A percentile compares a stretch with the other conserved stretches of the same genome.
Conservation (phyloP, 257 asterid genomes). For the Asclepias syriaca region DNA sequence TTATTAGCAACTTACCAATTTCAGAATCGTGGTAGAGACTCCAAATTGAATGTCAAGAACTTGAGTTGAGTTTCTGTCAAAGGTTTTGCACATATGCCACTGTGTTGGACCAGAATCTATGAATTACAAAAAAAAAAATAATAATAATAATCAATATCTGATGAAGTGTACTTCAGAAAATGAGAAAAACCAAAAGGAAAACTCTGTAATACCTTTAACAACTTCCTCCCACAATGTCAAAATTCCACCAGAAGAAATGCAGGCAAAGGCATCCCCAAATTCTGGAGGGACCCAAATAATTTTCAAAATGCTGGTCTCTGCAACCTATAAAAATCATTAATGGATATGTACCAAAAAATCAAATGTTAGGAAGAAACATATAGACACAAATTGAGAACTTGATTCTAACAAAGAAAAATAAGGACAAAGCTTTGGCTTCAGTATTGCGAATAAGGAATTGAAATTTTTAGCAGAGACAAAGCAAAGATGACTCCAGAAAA, state of each 20-base stretch:
- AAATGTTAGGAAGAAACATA: neutral
- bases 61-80: constrained; percentile 43
- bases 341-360: neutral
- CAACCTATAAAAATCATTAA: constrained; percentile 33
- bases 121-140: constrained; percentile 14
- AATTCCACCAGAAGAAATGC: constrained; percentile 59
- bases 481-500: neutral
- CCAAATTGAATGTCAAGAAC: constrained; percentile 80
- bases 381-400: neutral
- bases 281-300: constrained; percentile 84
- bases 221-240: constrained; percentile 85
- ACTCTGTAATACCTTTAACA: constrained; percentile 39
- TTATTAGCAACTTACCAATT: constrained; percentile 55
- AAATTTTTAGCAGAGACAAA: neutral
- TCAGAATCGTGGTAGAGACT: constrained; percentile 48
- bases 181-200: neutral
- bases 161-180: neutral
- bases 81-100: constrained; percentile 71
- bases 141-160: constrained; percentile 19
- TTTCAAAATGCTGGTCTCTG: constrained; percentile 50
- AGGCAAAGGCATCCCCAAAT: constrained; percentile 78
- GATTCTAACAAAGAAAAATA: neutral
- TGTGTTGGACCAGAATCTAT: constrained; percentile 48
- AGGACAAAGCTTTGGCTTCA: neutral
- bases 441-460: neutral